A percentile compares a stretch with the other conserved stretches of the same genome.
Evolutionary conservation across 495 filamentous ascomycete genomes (phyloP).

Genomic region (Baudoinia panamericana): DNA sequence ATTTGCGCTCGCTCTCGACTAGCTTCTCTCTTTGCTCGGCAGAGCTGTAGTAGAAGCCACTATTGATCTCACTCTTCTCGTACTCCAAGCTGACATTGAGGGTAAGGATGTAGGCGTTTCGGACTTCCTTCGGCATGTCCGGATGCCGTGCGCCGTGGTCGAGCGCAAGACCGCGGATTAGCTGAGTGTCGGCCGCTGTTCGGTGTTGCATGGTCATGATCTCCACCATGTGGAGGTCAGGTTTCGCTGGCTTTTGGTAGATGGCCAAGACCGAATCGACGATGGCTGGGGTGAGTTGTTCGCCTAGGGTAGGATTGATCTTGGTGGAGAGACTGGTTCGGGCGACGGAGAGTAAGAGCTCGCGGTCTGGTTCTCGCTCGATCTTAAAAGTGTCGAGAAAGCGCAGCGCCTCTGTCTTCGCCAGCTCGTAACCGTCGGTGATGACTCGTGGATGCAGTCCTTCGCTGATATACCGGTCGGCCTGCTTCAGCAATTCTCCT

Average conservation of each 20-base stretch:
- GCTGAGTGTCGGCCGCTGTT: constrained; percentile 84
- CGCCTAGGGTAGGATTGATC: constrained; percentile 72
- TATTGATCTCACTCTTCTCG: constrained; percentile 99
- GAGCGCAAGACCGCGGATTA: constrained; percentile 83
- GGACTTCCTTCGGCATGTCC: constrained; percentile 92
- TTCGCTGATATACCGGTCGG: constrained; percentile 84
- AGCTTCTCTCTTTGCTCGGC: constrained; percentile 94
- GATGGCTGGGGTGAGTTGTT: constrained; percentile 83
- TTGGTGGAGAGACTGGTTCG: constrained; percentile 93
- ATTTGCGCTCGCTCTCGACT: constrained; percentile 89
- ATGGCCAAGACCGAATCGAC: constrained; percentile 94
- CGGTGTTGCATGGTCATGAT: constrained; percentile 99
- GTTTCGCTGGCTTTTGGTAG: constrained; percentile 76
- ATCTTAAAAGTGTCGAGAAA: constrained; percentile 95
- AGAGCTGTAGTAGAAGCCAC: constrained; percentile 95
- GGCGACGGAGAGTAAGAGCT: constrained; percentile 86
- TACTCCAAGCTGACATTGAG: constrained; percentile 97
- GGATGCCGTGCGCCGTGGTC: constrained; percentile 95
- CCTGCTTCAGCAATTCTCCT: constrained; percentile 94
- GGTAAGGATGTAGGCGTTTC: constrained; percentile 89
- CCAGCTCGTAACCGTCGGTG: constrained; percentile 95
- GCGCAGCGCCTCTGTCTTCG: constrained; percentile 86
- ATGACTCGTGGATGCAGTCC: constrained; percentile 92
- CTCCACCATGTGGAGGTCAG: constrained; percentile 97
- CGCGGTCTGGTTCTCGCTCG: constrained; percentile 70